These are phyloP conservation scores for Phylloporus scabripes DNA, from an alignment of 768 basidiomycete genomes.

Conservation along the genomic window DNA sequence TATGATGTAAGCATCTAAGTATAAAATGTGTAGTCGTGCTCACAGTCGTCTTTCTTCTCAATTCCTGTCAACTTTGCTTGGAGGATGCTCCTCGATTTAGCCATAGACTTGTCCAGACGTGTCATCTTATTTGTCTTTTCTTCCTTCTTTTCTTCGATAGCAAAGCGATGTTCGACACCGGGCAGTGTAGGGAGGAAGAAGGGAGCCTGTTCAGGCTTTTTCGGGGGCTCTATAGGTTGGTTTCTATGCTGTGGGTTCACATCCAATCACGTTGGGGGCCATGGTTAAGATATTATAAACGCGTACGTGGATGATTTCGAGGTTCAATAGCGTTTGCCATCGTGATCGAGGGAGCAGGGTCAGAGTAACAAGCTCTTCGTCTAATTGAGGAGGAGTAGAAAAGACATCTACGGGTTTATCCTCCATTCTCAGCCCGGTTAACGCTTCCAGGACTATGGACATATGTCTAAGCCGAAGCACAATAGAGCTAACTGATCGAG, in stretches of 20 bases:
- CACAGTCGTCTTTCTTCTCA: constrained; percentile 60
- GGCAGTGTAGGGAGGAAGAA: constrained; percentile 95
- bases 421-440: constrained; percentile 57
- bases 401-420: constrained; percentile 65
- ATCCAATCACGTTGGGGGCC: neutral
- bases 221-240: constrained; percentile 93
- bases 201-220: constrained; percentile 91
- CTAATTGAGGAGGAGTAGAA: constrained; percentile 82
- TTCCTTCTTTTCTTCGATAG: constrained; percentile 40
- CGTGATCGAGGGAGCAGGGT: constrained; percentile 86
- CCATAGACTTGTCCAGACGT: constrained; percentile 48
- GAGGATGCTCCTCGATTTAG: constrained; percentile 62
- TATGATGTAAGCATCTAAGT: constrained; percentile 1
- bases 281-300: neutral
- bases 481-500: neutral
- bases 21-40: constrained; percentile 29
- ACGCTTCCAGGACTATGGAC: constrained; percentile 57
- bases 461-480: constrained; percentile 5
- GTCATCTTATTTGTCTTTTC: constrained; percentile 39
- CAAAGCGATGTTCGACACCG: constrained; percentile 82
- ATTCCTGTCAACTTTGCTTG: constrained; percentile 56
- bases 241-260: constrained; percentile 68
- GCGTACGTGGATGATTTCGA: constrained; percentile 86
- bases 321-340: constrained; percentile 96
- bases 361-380: constrained; percentile 87